Evolutionary conservation across 148 eudicot species (phyloP).

Genomic region (Fallopia convolvulus): DNA sequence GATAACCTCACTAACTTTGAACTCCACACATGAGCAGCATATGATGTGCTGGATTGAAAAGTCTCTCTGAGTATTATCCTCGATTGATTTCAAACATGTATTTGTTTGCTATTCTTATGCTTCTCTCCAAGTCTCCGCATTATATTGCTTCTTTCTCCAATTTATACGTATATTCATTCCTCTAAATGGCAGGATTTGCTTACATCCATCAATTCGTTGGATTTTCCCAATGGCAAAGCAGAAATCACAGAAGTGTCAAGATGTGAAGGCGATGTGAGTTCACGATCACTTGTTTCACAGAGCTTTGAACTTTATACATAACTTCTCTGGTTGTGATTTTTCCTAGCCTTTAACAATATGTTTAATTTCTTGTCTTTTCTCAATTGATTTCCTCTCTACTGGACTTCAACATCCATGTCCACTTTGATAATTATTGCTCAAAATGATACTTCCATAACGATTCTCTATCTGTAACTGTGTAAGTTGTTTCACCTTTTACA

Average conservation of each 20-base stretch:
- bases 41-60: not conserved
- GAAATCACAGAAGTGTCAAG: slow-evolving; percentile 75
- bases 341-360: not conserved
- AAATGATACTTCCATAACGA: not conserved
- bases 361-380: not conserved
- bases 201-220: slow-evolving; percentile 45
- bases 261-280: slow-evolving; percentile 93
- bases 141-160: not conserved
- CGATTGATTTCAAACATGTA: not conserved
- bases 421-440: not conserved
- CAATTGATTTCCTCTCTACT: not conserved
- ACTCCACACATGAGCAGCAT: not conserved
- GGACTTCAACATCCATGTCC: too few relatives aligned
- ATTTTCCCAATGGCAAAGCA: slow-evolving; percentile 77
- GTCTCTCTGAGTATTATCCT: not conserved
- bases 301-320: not conserved
- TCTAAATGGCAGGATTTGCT: slow-evolving; percentile 63
- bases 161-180: not conserved
- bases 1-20: not conserved
- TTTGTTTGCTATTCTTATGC: not conserved
- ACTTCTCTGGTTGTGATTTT: not conserved
- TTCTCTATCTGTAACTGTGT: not conserved
- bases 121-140: not conserved
- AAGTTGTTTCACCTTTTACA: not conserved
- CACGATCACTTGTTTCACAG: slow-evolving; percentile 4